Percentiles rank a stretch among this genome's conserved stretches.
Evolutionary conservation across 2,329 filamentous ascomycete genomes (phyloP).

Genomic region (Gremmenia infestans): DNA sequence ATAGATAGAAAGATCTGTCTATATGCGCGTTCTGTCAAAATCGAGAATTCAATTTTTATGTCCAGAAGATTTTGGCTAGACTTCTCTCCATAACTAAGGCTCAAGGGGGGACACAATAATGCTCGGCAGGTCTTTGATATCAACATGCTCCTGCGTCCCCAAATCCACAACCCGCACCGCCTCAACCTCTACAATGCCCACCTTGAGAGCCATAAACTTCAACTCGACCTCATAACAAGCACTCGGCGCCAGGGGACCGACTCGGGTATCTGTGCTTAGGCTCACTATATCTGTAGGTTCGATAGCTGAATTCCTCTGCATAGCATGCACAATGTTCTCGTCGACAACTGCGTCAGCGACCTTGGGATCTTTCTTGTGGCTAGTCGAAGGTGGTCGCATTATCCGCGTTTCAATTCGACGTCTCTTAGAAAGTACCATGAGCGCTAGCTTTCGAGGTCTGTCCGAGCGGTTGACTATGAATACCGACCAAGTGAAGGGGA

Average conservation of each 20-base stretch:
- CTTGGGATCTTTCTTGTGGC: conserved; percentile 33
- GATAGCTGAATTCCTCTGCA: conserved; percentile 60
- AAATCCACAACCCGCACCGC: conserved; percentile 70
- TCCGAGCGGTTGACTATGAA: conserved; percentile 70
- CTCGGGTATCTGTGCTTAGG: conserved; percentile 66
- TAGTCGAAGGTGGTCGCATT: conserved; percentile 44
- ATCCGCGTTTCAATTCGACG: conserved; percentile 49
- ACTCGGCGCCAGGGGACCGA: conserved; percentile 66
- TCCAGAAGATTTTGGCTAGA: not conserved
- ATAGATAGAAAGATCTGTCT: not conserved
- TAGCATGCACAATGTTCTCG: conserved; percentile 65
- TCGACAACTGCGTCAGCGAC: conserved; percentile 65
- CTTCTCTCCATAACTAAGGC: not conserved
- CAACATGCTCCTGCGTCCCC: conserved; percentile 68
- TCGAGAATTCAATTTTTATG: no score
- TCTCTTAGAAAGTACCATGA: conserved; percentile 62
- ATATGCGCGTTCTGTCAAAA: no score
- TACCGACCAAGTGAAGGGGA: conserved; percentile 67
- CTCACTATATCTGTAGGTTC: conserved; percentile 67
- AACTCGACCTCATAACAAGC: conserved; percentile 71
- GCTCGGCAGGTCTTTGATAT: conserved; percentile 68
- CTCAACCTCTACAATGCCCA: conserved; percentile 66
- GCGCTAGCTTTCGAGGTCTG: conserved; percentile 61
- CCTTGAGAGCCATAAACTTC: conserved; percentile 62
- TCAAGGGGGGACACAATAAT: conserved; percentile 47